These are phyloP conservation scores for Cadophora sp. DNA, from an alignment of 2,329 filamentous ascomycete genomes.

Conservation along the genomic window DNA sequence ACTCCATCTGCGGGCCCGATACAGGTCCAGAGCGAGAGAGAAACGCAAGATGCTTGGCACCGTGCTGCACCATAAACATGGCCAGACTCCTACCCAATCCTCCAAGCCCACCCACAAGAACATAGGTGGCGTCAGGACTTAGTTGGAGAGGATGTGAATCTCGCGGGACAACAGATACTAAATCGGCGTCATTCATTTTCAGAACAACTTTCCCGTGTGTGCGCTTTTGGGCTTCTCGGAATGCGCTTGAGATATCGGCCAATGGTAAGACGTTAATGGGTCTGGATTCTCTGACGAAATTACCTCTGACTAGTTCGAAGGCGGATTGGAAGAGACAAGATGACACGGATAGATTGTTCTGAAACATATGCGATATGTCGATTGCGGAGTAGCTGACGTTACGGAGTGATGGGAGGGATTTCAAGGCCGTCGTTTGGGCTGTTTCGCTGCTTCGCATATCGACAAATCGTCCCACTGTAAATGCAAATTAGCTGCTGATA, in stretches of 20 bases:
- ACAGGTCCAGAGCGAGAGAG: conserved; percentile 40
- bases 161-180: conserved; percentile 24
- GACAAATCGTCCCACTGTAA: conserved; percentile 19
- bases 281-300: not conserved
- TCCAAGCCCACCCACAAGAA: conserved; percentile 44
- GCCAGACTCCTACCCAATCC: conserved; percentile 41
- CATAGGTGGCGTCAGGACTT: conserved; percentile 34
- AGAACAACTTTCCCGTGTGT: conserved; percentile 17
- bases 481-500: not conserved
- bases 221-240: conserved; percentile 4
- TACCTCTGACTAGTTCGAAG: not conserved
- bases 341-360: conserved; percentile 1
- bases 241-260: conserved; percentile 10
- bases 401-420: conserved; percentile 5
- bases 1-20: conserved; percentile 4
- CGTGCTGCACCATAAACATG: conserved; percentile 33
- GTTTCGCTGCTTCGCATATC: not conserved
- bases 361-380: conserved; percentile 11
- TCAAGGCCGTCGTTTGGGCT: not conserved
- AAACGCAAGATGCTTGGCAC: conserved; percentile 42
- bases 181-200: not conserved
- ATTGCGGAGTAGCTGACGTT: conserved; percentile 19
- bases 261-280: conserved; percentile 10
- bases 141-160: not conserved
- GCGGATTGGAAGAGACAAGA: conserved; percentile 10